Percentiles rank a stretch among this genome's conserved stretches.
Conservation (phyloP, 257 asterid genomes). For the Linderniella brevidens region DNA sequence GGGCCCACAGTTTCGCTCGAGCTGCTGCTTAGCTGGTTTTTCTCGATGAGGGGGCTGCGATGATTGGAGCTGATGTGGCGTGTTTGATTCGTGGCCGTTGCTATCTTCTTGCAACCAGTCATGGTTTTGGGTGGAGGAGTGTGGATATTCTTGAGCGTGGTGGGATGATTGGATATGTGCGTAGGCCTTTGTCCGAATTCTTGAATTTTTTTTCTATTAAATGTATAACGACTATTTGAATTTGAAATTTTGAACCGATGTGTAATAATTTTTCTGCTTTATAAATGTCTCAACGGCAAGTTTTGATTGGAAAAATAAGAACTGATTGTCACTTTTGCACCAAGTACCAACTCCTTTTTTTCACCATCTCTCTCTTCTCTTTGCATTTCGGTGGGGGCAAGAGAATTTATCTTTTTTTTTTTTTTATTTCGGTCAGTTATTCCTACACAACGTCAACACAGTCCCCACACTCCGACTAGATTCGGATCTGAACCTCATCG, state of each 20-base stretch:
- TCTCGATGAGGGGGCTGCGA: constrained; percentile 53
- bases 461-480: too few relatives aligned
- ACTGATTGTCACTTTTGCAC: too few relatives aligned
- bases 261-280: constrained; percentile 1
- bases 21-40: constrained; percentile 29
- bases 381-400: too few relatives aligned
- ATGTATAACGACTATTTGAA: constrained; percentile 43
- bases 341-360: too few relatives aligned
- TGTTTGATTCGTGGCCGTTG: constrained; percentile 29
- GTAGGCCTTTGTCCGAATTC: not conserved
- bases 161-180: not conserved
- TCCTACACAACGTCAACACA: too few relatives aligned
- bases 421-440: too few relatives aligned
- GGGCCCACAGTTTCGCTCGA: constrained; percentile 15
- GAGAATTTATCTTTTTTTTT: too few relatives aligned
- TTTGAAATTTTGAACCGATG: constrained; percentile 50
- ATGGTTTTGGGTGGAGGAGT: constrained; percentile 12
- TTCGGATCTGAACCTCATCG: too few relatives aligned
- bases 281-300: too few relatives aligned
- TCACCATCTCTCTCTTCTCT: too few relatives aligned
- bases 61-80: constrained; percentile 36
- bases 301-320: too few relatives aligned
- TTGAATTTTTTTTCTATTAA: constrained; percentile 9
- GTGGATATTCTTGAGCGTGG: not conserved
- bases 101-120: constrained; percentile 37